These are phyloP conservation scores for Orbilia quercus DNA, from an alignment of 2,329 filamentous ascomycete species.

Conservation along the genomic window DNA sequence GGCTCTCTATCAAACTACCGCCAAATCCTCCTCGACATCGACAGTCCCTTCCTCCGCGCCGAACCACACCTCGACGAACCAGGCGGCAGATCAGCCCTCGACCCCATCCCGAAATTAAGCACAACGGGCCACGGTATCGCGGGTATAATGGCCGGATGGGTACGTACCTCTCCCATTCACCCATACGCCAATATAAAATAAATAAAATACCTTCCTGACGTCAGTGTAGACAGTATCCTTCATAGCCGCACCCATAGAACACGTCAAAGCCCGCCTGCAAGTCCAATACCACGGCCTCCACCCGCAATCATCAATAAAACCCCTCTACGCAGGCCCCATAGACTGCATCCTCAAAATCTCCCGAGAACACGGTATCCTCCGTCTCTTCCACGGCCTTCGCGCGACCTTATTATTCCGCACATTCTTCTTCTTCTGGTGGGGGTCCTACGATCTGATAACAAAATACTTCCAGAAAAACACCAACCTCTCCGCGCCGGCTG, in stretches of 20 bases:
- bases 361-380: constrained; percentile 76
- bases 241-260: constrained; percentile 92
- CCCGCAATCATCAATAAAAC: constrained; percentile 77
- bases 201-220: background rate
- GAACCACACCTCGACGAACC: constrained; percentile 60
- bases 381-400: constrained; percentile 84
- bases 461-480: constrained; percentile 75
- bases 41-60: constrained; percentile 61
- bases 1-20: constrained; percentile 92
- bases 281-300: constrained; percentile 77
- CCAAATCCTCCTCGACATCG: constrained; percentile 76
- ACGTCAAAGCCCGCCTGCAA: constrained; percentile 92
- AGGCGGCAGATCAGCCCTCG: constrained; percentile 60
- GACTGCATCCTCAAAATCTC: constrained; percentile 72
- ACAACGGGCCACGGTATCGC: constrained; percentile 81
- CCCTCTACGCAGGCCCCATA: constrained; percentile 85
- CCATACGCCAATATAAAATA: background rate
- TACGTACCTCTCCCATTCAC: constrained; percentile 1
- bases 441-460: constrained; percentile 88
- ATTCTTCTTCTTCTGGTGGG: constrained; percentile 99
- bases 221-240: constrained; percentile 78
- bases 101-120: constrained; percentile 73
- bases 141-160: constrained; percentile 81
- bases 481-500: constrained; percentile 76
- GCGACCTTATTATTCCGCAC: constrained; percentile 89